phyloP scores from a whole-genome alignment of 1,284 basidiomycete species.

The Cryptococcus wingfieldii region DNA sequence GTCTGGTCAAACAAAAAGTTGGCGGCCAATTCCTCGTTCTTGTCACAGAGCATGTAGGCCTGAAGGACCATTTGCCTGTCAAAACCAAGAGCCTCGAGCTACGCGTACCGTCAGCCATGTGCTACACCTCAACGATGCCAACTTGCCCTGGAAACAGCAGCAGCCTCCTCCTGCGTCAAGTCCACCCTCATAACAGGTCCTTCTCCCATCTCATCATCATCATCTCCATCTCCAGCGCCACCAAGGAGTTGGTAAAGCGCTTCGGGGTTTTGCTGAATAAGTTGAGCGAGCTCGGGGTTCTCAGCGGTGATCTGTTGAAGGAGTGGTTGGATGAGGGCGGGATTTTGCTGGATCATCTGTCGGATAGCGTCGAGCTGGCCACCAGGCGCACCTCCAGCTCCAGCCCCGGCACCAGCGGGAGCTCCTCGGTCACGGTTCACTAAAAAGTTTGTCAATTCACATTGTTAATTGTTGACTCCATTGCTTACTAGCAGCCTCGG shows the following conservation, averaged over 20 bases:
- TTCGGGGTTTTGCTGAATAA: slow-evolving; percentile 66
- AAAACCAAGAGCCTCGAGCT: slow-evolving; percentile 85
- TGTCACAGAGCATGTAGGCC: slow-evolving; percentile 87
- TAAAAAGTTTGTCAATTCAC: neutral
- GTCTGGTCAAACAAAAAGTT: slow-evolving; percentile 79
- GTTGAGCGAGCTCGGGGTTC: slow-evolving; percentile 70
- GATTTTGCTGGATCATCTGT: slow-evolving; percentile 62
- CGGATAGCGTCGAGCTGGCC: slow-evolving; percentile 65
- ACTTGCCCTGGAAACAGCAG: slow-evolving; percentile 78
- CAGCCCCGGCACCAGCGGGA: slow-evolving; percentile 44
- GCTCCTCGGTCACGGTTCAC: slow-evolving; percentile 47
- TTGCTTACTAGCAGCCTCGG: slow-evolving; percentile 45
- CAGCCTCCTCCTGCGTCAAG: slow-evolving; percentile 71
- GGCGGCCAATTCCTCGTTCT: slow-evolving; percentile 90
- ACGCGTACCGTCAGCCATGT: slow-evolving; percentile 1
- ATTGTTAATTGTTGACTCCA: neutral
- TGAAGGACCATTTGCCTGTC: slow-evolving; percentile 69
- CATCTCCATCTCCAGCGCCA: slow-evolving; percentile 46
- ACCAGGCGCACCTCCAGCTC: slow-evolving; percentile 52
- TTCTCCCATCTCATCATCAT: slow-evolving; percentile 53
- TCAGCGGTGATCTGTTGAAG: slow-evolving; percentile 72
- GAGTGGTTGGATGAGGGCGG: slow-evolving; percentile 68
- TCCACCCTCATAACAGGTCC: slow-evolving; percentile 65
- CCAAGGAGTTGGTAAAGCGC: slow-evolving; percentile 61
- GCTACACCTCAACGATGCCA: neutral